phyloP scores from a whole-genome alignment of 2,329 filamentous ascomycete species.

The Neofusicoccum umdonicola region DNA sequence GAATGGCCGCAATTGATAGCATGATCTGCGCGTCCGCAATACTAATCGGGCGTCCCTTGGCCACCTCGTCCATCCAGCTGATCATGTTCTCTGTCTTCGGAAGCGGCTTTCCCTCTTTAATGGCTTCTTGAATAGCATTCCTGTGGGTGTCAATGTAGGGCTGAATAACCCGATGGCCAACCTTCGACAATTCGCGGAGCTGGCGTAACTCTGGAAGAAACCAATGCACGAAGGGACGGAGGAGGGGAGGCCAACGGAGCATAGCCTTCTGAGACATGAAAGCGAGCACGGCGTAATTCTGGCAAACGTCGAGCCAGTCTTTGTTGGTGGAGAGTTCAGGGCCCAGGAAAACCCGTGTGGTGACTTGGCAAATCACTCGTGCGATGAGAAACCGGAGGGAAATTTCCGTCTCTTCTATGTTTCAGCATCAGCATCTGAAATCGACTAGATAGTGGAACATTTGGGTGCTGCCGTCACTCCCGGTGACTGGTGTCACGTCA shows the following conservation, averaged over 20 bases:
- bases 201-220: neutral
- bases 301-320: neutral
- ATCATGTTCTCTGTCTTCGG: neutral
- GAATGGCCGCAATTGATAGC: constrained; percentile 22
- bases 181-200: neutral
- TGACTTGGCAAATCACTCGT: constrained; percentile 53
- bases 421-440: too few species aligned
- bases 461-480: neutral
- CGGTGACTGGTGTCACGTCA: neutral
- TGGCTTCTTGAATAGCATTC: neutral
- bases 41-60: neutral
- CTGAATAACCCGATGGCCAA: neutral
- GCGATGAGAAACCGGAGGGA: constrained; percentile 32
- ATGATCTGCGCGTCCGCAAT: neutral
- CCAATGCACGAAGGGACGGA: constrained; percentile 27
- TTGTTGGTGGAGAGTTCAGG: constrained; percentile 30
- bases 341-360: constrained; percentile 55
- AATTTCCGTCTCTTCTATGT: constrained; percentile 12
- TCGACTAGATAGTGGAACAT: too few species aligned
- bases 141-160: neutral
- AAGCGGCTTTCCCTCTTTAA: neutral
- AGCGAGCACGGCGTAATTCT: constrained; percentile 35
- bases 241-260: constrained; percentile 33
- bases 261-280: constrained; percentile 31
- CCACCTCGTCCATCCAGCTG: constrained; percentile 3